Evolutionary conservation across 352 stramenopile genomes (phyloP).

Genomic region (Globisporangium cylindrosporum): DNA sequence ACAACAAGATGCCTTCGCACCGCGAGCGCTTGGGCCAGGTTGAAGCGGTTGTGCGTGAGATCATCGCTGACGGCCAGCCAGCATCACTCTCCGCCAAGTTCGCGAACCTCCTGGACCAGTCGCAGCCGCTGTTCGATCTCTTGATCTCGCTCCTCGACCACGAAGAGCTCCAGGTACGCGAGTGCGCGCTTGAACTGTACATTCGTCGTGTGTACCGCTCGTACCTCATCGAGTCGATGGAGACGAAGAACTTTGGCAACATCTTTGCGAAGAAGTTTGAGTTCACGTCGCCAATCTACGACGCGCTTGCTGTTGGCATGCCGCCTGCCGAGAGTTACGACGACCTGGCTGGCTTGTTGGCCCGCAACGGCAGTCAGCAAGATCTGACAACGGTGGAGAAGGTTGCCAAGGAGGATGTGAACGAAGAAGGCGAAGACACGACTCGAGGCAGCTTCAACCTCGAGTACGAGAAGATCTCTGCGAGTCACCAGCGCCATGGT

Average conservation of each 20-base stretch:
- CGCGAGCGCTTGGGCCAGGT: constrained; percentile 86
- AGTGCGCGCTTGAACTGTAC: constrained; percentile 80
- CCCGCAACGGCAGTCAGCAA: constrained; percentile 52
- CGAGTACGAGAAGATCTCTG: constrained; percentile 74
- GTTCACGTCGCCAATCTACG: constrained; percentile 82
- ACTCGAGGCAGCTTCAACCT: constrained; percentile 44
- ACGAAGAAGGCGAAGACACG: constrained; percentile 16
- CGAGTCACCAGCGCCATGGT: constrained; percentile 66
- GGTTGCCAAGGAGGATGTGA: constrained; percentile 22
- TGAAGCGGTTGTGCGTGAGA: constrained; percentile 65
- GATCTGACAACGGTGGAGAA: constrained; percentile 27
- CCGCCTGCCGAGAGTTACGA: constrained; percentile 81
- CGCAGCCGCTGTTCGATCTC: constrained; percentile 83
- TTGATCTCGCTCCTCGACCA: constrained; percentile 80
- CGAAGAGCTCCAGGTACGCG: constrained; percentile 58
- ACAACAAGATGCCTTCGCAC: constrained; percentile 96
- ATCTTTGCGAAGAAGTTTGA: constrained; percentile 86
- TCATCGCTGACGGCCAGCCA: constrained; percentile 49
- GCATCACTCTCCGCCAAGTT: constrained; percentile 59
- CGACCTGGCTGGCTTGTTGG: constrained; percentile 68
- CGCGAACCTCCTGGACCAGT: constrained; percentile 69
- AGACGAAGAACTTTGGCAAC: constrained; percentile 50
- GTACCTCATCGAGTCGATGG: constrained; percentile 84
- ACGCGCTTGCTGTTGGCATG: constrained; percentile 71
- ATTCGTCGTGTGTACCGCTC: constrained; percentile 84